Evolutionary conservation across 257 asterid genomes (phyloP).

Genomic region (Datura wrightii): DNA sequence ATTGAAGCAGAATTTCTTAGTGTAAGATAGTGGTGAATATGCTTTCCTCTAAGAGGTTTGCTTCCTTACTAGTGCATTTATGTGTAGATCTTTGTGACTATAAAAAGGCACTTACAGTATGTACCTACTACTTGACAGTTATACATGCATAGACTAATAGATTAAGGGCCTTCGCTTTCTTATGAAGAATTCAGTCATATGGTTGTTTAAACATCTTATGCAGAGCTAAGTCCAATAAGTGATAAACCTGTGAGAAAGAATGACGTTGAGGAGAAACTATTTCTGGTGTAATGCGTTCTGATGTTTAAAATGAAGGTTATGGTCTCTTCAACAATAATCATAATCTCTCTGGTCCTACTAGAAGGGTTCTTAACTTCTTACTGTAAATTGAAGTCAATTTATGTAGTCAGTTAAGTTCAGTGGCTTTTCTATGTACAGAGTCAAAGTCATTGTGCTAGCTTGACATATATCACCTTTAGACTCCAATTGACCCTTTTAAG

Average conservation of each 20-base stretch:
- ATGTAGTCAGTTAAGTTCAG: slow-evolving; percentile 10
- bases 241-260: not conserved
- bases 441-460: not conserved
- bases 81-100: not conserved
- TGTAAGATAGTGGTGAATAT: slow-evolving; percentile 9
- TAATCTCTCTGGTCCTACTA: slow-evolving; percentile 12
- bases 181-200: slow-evolving; percentile 16
- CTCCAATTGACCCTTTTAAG: not conserved
- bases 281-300: slow-evolving; percentile 7
- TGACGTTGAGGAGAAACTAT: not conserved
- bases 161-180: slow-evolving; percentile 2
- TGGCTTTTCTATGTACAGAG: slow-evolving; percentile 2
- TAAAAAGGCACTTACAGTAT: not conserved
- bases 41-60: not conserved
- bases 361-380: not conserved
- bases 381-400: slow-evolving; percentile 12
- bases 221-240: not conserved
- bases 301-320: slow-evolving; percentile 7
- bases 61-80: slow-evolving; percentile 22
- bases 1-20: slow-evolving; percentile 29
- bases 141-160: not conserved
- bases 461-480: slow-evolving; percentile 21
- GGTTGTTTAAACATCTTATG: slow-evolving; percentile 1
- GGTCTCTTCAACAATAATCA: not conserved
- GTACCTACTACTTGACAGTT: not conserved